phyloP scores from a whole-genome alignment of 805 yeast genomes.

The Lachancea nothofagi region DNA sequence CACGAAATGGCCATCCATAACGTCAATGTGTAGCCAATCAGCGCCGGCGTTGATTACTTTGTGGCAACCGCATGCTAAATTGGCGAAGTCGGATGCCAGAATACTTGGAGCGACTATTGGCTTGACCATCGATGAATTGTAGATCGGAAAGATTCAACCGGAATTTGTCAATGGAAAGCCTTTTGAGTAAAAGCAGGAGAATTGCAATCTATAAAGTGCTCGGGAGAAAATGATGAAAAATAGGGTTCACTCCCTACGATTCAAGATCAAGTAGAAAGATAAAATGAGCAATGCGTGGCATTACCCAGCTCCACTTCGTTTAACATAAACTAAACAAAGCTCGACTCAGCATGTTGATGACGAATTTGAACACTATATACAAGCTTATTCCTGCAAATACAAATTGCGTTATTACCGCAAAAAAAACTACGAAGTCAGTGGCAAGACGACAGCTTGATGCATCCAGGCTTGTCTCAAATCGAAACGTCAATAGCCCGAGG shows the following conservation, averaged over 20 bases:
- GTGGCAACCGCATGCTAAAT: constrained; percentile 82
- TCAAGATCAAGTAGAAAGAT: constrained; percentile 1
- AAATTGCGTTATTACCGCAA: too few species aligned
- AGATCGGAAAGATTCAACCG: too few species aligned
- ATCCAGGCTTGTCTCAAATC: too few species aligned
- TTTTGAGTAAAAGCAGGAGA: background rate
- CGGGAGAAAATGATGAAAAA: constrained; percentile 2
- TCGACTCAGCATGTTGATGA: too few species aligned
- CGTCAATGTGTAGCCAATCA: constrained; percentile 97
- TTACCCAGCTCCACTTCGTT: too few species aligned
- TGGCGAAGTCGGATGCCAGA: constrained; percentile 86
- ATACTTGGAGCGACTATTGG: constrained; percentile 92
- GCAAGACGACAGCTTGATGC: too few species aligned
- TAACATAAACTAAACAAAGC: too few species aligned
- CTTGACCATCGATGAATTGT: constrained; percentile 76
- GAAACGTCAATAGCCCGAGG: too few species aligned
- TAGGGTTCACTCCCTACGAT: background rate
- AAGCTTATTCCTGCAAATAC: too few species aligned
- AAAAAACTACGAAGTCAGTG: too few species aligned
- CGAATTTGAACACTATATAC: too few species aligned
- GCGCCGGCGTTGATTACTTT: constrained; percentile 74
- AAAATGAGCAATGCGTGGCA: too few species aligned
- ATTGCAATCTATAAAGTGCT: background rate
- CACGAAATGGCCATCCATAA: constrained; percentile 98
- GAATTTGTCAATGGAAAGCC: constrained; percentile 2